These are phyloP conservation scores for Populus nigra DNA, from an alignment of 345 rosid species.

Conservation along the genomic window DNA sequence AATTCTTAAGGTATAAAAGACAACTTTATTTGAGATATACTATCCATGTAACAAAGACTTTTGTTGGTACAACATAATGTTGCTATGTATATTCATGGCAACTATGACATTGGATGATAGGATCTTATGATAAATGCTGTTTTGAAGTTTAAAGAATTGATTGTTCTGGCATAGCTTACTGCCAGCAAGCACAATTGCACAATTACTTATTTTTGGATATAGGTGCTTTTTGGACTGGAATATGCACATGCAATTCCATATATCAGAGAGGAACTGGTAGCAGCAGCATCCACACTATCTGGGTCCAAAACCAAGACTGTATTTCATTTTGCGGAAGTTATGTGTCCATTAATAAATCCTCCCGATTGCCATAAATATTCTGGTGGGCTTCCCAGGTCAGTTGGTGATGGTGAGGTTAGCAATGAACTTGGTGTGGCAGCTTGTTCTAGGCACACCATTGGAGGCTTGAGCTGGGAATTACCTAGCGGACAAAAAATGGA, in stretches of 20 bases:
- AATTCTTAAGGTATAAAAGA: too few species aligned
- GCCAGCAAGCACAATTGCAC: not conserved
- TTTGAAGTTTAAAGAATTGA: not conserved
- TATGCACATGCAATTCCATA: constrained; percentile 57
- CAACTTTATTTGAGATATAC: too few species aligned
- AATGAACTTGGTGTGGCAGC: constrained; percentile 24
- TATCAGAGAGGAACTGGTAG: constrained; percentile 43
- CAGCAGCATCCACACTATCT: constrained; percentile 27
- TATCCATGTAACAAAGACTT: too few species aligned
- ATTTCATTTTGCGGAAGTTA: constrained; percentile 53
- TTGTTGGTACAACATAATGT: not conserved
- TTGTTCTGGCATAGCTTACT: constrained; percentile 1
- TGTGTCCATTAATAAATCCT: constrained; percentile 52
- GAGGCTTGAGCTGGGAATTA: constrained; percentile 80
- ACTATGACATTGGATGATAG: too few species aligned
- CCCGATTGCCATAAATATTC: constrained; percentile 28
- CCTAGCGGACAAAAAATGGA: constrained; percentile 63
- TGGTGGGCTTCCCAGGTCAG: constrained; percentile 27
- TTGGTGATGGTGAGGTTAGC: constrained; percentile 16
- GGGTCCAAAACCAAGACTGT: constrained; percentile 24
- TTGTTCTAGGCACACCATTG: constrained; percentile 41
- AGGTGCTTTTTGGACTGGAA: constrained; percentile 92
- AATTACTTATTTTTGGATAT: constrained; percentile 15
- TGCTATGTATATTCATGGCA: not conserved
- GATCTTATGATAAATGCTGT: too few species aligned